phyloP scores from a whole-genome alignment of 2,329 filamentous ascomycete species.

The Scedosporium aurantiacum region DNA sequence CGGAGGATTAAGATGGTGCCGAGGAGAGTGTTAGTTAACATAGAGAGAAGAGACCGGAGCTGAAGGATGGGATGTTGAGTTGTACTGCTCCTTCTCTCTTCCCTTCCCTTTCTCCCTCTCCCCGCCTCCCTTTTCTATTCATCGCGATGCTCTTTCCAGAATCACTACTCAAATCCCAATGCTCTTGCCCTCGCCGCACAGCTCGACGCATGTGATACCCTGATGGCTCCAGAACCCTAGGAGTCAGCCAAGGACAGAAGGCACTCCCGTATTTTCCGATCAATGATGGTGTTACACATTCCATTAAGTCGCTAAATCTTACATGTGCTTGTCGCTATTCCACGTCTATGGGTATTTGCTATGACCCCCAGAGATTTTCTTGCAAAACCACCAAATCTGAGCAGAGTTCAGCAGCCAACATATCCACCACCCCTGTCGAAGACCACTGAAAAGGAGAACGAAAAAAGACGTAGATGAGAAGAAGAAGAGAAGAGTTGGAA shows the following conservation, averaged over 20 bases:
- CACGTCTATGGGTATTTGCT: not conserved
- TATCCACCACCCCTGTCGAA: not conserved
- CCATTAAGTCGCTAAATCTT: not conserved
- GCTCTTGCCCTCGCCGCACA: not conserved
- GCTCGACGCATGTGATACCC: not conserved
- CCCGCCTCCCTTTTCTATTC: not conserved
- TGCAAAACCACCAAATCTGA: not conserved
- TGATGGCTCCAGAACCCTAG: not conserved
- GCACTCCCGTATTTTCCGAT: not conserved
- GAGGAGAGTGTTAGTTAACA: no score
- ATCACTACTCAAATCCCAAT: not conserved
- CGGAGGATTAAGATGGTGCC: no score
- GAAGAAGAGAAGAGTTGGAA: not conserved
- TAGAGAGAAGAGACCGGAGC: no score
- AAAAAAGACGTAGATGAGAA: not conserved
- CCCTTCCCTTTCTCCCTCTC: not conserved
- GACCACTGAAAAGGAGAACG: not conserved
- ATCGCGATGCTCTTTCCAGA: not conserved
- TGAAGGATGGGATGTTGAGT: no score
- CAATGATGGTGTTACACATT: not conserved
- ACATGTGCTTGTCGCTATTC: not conserved
- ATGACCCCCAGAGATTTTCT: not conserved
- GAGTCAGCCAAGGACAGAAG: not conserved
- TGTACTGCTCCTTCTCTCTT: no score
- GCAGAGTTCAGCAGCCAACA: not conserved